Evolutionary conservation across 805 yeast species (phyloP).

Genomic region (Kodamaea kaohsiungensis): DNA sequence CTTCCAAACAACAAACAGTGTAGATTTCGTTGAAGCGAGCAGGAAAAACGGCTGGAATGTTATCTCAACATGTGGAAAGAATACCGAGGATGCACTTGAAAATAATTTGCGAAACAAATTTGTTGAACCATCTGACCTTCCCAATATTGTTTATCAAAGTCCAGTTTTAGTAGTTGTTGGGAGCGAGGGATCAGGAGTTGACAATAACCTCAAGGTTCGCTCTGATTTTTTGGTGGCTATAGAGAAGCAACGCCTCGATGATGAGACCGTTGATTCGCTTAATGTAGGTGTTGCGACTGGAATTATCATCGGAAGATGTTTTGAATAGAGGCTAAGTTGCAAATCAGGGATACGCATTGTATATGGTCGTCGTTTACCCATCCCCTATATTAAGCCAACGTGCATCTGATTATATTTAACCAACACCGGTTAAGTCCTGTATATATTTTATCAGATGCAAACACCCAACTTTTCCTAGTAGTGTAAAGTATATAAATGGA

Average conservation of each 20-base stretch:
- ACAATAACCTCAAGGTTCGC: conserved; percentile 60
- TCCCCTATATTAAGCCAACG: background rate
- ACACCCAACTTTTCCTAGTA: background rate
- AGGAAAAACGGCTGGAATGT: conserved; percentile 68
- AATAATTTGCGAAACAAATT: conserved; percentile 32
- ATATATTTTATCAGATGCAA: background rate
- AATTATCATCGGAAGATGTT: conserved; percentile 44
- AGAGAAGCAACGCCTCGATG: conserved; percentile 30
- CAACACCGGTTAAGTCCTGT: background rate
- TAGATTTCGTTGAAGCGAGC: conserved; percentile 59
- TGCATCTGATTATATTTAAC: background rate
- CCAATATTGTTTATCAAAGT: conserved; percentile 39
- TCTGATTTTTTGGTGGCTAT: conserved; percentile 54
- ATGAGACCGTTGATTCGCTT: conserved; percentile 63
- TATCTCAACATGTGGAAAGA: conserved; percentile 56
- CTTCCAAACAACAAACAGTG: conserved; percentile 56
- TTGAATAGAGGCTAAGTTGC: background rate
- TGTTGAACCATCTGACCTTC: conserved; percentile 45
- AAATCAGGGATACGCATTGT: background rate
- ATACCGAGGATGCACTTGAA: conserved; percentile 24
- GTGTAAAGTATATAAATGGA: background rate
- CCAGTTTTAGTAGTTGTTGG: conserved; percentile 80
- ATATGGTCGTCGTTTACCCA: background rate
- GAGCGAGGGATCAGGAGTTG: conserved; percentile 81
- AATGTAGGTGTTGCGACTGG: conserved; percentile 92